phyloP scores from a whole-genome alignment of 1,284 basidiomycete genomes.

The Gomphus bonarii region DNA sequence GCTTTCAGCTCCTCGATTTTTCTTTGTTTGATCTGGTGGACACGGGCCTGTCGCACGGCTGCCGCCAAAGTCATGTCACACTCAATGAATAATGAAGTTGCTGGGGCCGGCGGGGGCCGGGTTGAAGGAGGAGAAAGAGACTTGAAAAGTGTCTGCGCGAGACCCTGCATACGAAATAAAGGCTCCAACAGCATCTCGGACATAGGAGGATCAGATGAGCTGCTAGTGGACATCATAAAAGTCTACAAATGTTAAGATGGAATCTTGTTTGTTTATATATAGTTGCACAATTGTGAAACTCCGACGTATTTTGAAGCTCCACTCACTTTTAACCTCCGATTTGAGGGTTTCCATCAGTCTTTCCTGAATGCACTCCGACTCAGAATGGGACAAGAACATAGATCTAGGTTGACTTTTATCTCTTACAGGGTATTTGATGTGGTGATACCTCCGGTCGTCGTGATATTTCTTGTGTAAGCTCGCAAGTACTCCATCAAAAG shows the following conservation, averaged over 20 bases:
- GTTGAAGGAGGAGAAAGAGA: conserved; percentile 57
- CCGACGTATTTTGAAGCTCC: too few species aligned
- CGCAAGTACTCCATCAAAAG: not conserved
- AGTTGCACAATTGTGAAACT: too few species aligned
- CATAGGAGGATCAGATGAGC: conserved; percentile 20
- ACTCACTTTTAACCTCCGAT: not conserved
- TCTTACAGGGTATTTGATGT: not conserved
- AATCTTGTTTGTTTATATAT: not conserved
- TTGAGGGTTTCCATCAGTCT: not conserved
- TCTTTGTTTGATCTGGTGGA: conserved; percentile 65
- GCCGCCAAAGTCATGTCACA: conserved; percentile 52
- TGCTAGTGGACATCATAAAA: not conserved
- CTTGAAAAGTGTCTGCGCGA: conserved; percentile 62
- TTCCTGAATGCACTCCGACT: not conserved
- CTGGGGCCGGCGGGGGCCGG: conserved; percentile 51
- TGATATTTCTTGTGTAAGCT: conserved; percentile 3
- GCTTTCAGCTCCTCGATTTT: conserved; percentile 57
- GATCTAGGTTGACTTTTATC: not conserved
- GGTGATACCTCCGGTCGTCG: conserved; percentile 4
- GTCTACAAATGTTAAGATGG: not conserved
- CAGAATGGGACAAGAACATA: not conserved
- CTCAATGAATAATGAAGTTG: conserved; percentile 45
- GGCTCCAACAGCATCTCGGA: conserved; percentile 48
- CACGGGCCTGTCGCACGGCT: conserved; percentile 53
- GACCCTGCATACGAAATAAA: conserved; percentile 45